These are phyloP conservation scores for Ambrosia artemisiifolia DNA, from an alignment of 129 eudicot species.

Conservation along the genomic window DNA sequence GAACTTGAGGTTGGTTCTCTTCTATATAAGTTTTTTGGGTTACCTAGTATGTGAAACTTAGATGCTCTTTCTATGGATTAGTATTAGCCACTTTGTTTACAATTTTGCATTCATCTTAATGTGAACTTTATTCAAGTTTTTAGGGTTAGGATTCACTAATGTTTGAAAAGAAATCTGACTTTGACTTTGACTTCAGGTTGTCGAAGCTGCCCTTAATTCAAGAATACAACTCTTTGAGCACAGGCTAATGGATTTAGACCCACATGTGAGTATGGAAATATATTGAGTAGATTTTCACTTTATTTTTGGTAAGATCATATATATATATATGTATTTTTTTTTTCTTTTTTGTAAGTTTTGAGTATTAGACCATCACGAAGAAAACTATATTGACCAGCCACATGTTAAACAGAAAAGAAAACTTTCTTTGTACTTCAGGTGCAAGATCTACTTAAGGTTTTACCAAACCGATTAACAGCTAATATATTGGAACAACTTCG, in stretches of 20 bases:
- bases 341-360: neutral
- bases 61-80: neutral
- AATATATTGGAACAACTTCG: conserved; percentile 88
- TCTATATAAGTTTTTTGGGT: conserved; percentile 1
- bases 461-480: conserved; percentile 88
- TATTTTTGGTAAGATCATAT: conserved; percentile 7
- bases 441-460: conserved; percentile 78
- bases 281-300: conserved; percentile 34
- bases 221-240: conserved; percentile 82
- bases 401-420: neutral
- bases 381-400: neutral
- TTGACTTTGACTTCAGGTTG: conserved; percentile 51
- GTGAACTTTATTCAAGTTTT: neutral
- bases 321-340: neutral
- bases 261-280: conserved; percentile 84
- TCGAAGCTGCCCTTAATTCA: conserved; percentile 94
- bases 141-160: neutral
- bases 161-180: conserved; percentile 4
- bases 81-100: neutral
- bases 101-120: neutral
- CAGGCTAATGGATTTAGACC: conserved; percentile 88
- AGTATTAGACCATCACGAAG: conserved; percentile 7
- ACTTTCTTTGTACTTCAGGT: conserved; percentile 50
- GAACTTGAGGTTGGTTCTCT: conserved; percentile 78
- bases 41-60: neutral